Conservation (phyloP, 176 grass and related monocot genomes). For the Carex littledalei region DNA sequence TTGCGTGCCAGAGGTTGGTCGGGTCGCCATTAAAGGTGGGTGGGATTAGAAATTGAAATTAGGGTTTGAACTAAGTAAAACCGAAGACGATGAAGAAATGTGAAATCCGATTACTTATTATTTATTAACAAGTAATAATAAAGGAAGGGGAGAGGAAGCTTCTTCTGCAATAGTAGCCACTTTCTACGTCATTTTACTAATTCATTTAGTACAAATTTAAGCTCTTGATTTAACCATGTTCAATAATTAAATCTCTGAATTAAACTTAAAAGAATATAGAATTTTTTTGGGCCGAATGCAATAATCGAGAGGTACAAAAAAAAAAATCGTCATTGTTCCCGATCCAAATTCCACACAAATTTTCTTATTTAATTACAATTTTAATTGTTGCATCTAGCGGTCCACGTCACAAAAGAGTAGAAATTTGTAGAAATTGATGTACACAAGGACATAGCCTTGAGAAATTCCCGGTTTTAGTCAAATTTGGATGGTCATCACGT, state of each 20-base stretch:
- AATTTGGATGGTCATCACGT: neutral
- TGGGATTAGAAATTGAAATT: neutral
- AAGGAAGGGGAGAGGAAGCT: neutral
- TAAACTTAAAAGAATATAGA: no score
- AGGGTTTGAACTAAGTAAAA: slow-evolving; percentile 16
- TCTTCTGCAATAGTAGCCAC: neutral
- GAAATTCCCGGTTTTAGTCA: neutral
- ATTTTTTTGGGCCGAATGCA: no score
- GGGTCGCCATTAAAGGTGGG: slow-evolving; percentile 8
- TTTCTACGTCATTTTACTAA: slow-evolving; percentile 1
- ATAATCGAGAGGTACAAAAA: neutral
- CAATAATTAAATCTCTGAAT: neutral
- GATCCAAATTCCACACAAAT: neutral
- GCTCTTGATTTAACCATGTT: neutral
- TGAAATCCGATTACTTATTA: neutral
- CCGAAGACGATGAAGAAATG: neutral
- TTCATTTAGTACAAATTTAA: neutral
- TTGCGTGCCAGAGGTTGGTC: neutral
- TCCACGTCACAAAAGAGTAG: neutral
- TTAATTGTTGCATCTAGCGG: neutral
- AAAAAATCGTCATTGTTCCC: neutral
- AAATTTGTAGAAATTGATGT: neutral
- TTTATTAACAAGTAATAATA: neutral
- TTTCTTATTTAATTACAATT: neutral
- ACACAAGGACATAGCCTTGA: neutral